Conservation (phyloP, 2,329 filamentous ascomycete genomes). For the Macrophomina tecta region DNA sequence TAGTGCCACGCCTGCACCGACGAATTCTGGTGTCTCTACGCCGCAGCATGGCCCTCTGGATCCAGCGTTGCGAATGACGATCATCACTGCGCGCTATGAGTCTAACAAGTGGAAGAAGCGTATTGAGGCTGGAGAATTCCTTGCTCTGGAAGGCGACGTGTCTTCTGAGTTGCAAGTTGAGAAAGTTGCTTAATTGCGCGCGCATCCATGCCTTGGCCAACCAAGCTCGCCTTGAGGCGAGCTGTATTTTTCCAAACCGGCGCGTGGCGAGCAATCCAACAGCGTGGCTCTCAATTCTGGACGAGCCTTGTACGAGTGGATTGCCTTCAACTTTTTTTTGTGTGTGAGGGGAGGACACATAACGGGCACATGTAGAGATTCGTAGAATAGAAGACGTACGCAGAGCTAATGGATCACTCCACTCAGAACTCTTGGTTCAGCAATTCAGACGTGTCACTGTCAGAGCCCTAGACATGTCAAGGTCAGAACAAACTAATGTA, state of each 20-base stretch:
- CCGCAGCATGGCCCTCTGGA: constrained; percentile 57
- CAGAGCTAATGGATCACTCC: neutral
- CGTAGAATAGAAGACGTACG: neutral
- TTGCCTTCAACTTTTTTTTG: too few relatives aligned
- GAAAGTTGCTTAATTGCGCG: neutral
- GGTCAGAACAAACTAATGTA: too few relatives aligned
- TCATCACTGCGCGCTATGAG: constrained; percentile 76
- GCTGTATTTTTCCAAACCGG: neutral
- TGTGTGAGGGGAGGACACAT: too few relatives aligned
- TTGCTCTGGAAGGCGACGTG: constrained; percentile 36
- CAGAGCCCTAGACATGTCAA: too few relatives aligned
- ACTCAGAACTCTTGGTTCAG: too few relatives aligned
- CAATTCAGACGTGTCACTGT: too few relatives aligned
- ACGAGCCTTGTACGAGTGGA: too few relatives aligned
- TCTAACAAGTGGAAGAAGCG: constrained; percentile 79
- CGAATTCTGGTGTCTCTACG: constrained; percentile 34
- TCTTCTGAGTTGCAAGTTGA: constrained; percentile 14
- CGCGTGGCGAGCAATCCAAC: neutral
- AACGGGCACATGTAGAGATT: neutral
- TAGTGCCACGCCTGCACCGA: constrained; percentile 32
- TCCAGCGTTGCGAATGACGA: constrained; percentile 70
- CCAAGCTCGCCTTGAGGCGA: neutral
- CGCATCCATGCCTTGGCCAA: neutral
- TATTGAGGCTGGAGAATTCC: constrained; percentile 62
- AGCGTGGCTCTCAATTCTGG: too few relatives aligned